These are phyloP conservation scores for Mycena maculata DNA, from an alignment of 768 basidiomycete genomes.

Conservation along the genomic window DNA sequence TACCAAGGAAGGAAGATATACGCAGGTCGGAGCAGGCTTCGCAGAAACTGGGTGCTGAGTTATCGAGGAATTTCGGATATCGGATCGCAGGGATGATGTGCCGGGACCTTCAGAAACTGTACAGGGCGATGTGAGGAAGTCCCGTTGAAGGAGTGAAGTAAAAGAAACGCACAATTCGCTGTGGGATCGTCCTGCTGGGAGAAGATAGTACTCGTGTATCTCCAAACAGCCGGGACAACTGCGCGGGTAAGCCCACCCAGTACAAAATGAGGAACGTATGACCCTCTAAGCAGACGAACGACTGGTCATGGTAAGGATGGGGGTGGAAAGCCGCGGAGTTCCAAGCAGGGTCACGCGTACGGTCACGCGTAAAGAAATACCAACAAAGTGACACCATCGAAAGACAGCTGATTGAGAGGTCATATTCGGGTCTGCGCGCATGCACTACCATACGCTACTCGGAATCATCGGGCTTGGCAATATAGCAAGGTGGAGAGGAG, in stretches of 20 bases:
- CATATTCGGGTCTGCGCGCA: not conserved
- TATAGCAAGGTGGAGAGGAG: conserved; percentile 28
- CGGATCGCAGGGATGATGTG: not conserved
- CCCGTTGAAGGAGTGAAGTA: not conserved
- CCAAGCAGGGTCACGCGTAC: too few relatives aligned
- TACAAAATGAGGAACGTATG: conserved; percentile 16
- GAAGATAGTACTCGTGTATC: not conserved
- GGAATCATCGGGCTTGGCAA: conserved; percentile 12
- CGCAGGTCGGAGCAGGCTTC: not conserved
- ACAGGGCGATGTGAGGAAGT: not conserved
- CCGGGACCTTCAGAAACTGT: not conserved
- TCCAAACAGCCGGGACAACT: conserved; percentile 10
- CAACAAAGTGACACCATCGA: too few relatives aligned
- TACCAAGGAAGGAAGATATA: not conserved
- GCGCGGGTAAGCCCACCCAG: conserved; percentile 18
- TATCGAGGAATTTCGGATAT: not conserved
- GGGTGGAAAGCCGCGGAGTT: too few relatives aligned
- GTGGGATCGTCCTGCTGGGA: not conserved
- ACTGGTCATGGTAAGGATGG: not conserved
- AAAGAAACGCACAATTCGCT: not conserved
- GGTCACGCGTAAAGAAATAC: not conserved
- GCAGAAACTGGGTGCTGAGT: not conserved
- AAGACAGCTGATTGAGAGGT: too few relatives aligned
- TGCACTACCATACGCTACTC: not conserved
- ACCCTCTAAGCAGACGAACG: not conserved